phyloP scores from a whole-genome alignment of 148 eudicot species.

The Amaranthus palmeri region DNA sequence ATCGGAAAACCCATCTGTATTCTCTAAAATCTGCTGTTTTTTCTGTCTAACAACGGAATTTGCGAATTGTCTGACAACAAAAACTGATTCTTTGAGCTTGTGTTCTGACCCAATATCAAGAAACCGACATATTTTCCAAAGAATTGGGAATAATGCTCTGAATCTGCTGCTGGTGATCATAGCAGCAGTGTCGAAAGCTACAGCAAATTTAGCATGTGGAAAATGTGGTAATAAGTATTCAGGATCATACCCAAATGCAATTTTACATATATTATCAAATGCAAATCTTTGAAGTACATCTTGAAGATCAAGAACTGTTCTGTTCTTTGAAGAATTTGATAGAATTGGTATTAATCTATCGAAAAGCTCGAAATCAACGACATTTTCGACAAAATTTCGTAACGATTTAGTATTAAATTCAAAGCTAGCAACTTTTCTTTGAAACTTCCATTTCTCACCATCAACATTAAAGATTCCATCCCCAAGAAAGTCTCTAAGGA shows the following conservation, averaged over 20 bases:
- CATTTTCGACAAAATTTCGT: slow-evolving; percentile 29
- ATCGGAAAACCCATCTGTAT: too few species aligned
- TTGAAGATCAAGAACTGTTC: slow-evolving; percentile 10
- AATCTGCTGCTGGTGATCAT: slow-evolving; percentile 20
- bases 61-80: slow-evolving; percentile 20
- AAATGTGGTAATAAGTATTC: slow-evolving; percentile 23
- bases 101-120: slow-evolving; percentile 35
- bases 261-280: slow-evolving; percentile 25
- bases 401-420: slow-evolving; percentile 37
- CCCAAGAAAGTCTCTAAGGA: slow-evolving; percentile 30
- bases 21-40: background rate
- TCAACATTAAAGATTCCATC: slow-evolving; percentile 33
- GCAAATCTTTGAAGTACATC: slow-evolving; percentile 19
- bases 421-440: slow-evolving; percentile 33
- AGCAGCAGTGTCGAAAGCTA: slow-evolving; percentile 31
- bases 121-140: slow-evolving; percentile 30
- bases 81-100: slow-evolving; percentile 22
- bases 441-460: slow-evolving; percentile 45
- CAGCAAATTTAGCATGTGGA: slow-evolving; percentile 23
- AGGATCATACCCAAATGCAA: slow-evolving; percentile 42
- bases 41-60: slow-evolving; percentile 2
- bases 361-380: slow-evolving; percentile 33
- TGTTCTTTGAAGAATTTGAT: slow-evolving; percentile 4
- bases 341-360: slow-evolving; percentile 31
- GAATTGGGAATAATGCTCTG: slow-evolving; percentile 11